Conservation (phyloP, 495 filamentous ascomycete species). For the Lepidopterella palustris region DNA sequence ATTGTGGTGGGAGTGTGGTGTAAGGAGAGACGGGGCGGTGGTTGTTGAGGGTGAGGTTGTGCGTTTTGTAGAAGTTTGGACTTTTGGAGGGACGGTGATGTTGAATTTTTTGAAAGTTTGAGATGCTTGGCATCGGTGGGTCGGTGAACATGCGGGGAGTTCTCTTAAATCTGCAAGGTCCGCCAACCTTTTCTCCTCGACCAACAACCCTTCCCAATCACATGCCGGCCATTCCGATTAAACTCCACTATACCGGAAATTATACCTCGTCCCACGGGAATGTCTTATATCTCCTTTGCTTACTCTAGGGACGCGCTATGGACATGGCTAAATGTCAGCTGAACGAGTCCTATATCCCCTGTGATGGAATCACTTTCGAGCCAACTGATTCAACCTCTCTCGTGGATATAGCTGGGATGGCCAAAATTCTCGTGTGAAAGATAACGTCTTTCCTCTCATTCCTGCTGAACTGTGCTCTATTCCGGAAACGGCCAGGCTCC, state of each 20-base stretch:
- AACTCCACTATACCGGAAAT: not conserved
- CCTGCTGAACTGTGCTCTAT: not conserved
- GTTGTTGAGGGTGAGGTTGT: not conserved
- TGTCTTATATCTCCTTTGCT: not conserved
- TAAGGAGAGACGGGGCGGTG: not conserved
- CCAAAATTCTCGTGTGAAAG: slow-evolving; percentile 6
- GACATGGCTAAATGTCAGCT: not conserved
- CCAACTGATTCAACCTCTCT: slow-evolving; percentile 17
- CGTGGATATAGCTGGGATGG: slow-evolving; percentile 26
- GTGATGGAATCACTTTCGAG: not conserved
- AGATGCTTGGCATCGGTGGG: not conserved
- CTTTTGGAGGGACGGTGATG: not conserved
- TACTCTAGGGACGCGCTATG: not conserved
- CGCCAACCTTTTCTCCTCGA: not conserved
- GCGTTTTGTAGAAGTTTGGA: too few species aligned
- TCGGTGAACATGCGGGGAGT: not conserved
- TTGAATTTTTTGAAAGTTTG: slow-evolving; percentile 14
- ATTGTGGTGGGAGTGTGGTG: slow-evolving; percentile 16
- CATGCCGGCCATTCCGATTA: not conserved
- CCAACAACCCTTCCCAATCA: not conserved
- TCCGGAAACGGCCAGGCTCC: not conserved
- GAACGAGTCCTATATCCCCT: not conserved
- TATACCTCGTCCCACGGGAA: not conserved
- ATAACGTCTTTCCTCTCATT: slow-evolving; percentile 3
- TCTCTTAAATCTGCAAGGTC: not conserved